phyloP scores from a whole-genome alignment of 257 asterid genomes.

The Paraleonurus japonicus region DNA sequence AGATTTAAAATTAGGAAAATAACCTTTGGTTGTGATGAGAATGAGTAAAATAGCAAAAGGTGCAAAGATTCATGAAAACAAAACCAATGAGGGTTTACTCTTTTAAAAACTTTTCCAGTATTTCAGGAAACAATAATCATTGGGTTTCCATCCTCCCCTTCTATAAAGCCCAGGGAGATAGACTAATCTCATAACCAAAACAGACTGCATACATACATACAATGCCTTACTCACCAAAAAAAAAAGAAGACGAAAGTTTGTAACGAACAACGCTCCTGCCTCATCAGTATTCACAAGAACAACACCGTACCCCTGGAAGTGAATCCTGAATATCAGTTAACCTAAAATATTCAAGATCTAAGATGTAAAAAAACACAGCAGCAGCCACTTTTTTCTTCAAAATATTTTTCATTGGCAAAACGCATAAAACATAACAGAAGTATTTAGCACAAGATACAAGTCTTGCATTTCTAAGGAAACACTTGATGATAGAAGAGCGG shows the following conservation, averaged over 20 bases:
- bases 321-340: conserved; percentile 30
- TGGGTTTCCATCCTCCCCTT: neutral
- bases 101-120: neutral
- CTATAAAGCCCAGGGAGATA: neutral
- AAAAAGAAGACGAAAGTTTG: conserved; percentile 94
- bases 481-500: neutral
- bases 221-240: conserved; percentile 57
- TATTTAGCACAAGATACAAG: neutral
- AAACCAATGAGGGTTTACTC: neutral
- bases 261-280: conserved; percentile 88
- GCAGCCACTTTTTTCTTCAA: neutral
- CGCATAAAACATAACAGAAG: neutral
- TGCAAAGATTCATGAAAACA: neutral
- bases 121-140: neutral
- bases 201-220: neutral
- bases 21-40: neutral
- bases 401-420: neutral
- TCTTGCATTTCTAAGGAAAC: neutral
- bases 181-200: neutral
- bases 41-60: neutral
- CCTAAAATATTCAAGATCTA: conserved; percentile 7
- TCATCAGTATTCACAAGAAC: conserved; percentile 94
- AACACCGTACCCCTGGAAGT: conserved; percentile 74
- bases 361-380: conserved; percentile 14
- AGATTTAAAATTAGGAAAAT: neutral